Evolutionary conservation across 2,329 filamentous ascomycete genomes (phyloP).

Genomic region (Cladobotryum protrusum): DNA sequence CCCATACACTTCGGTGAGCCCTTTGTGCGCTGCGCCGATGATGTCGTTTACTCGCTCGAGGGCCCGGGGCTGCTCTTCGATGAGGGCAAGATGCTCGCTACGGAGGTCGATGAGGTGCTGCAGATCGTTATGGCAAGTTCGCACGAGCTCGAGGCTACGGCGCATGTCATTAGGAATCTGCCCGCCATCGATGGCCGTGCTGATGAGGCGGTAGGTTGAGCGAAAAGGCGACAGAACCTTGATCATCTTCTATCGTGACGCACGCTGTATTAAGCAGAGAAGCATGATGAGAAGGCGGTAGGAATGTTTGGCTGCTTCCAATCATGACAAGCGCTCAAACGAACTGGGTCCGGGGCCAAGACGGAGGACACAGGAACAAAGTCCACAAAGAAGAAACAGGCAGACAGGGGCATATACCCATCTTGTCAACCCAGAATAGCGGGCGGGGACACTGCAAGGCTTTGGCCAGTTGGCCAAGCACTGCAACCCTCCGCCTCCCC

Average conservation of each 20-base stretch:
- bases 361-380: neutral
- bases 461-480: too few species aligned
- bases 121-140: conserved; percentile 26
- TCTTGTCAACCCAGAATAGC: neutral
- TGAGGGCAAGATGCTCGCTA: conserved; percentile 20
- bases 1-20: conserved; percentile 21
- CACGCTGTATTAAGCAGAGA: neutral
- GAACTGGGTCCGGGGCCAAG: neutral
- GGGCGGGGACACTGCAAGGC: too few species aligned
- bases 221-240: neutral
- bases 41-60: conserved; percentile 24
- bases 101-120: conserved; percentile 28
- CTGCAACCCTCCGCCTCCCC: too few species aligned
- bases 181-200: conserved; percentile 16
- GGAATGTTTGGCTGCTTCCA: neutral
- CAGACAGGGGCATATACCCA: neutral
- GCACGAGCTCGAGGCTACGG: conserved; percentile 25
- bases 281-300: neutral
- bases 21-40: conserved; percentile 22
- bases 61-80: conserved; percentile 18
- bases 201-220: conserved; percentile 5
- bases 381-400: neutral
- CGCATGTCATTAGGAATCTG: conserved; percentile 23
- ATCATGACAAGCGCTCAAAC: neutral
- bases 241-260: neutral